Base-by-base conservation (phyloP, 106 monocot genomes). In the Allium fistulosum region DNA sequence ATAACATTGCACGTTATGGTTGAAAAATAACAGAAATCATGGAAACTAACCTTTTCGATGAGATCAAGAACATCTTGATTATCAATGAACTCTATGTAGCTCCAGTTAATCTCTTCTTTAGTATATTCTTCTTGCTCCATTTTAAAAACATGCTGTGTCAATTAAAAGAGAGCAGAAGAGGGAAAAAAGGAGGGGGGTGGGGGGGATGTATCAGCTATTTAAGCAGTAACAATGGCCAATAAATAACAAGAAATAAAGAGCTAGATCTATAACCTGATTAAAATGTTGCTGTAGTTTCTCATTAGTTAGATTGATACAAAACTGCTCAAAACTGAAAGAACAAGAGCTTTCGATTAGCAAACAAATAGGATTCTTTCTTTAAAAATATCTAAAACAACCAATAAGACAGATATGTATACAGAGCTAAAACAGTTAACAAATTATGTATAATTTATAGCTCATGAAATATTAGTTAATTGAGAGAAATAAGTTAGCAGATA, bases 1-100 rank as follows among this genome's bases (percentile, higher is more conserved):
- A 37, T 37, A 37, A 37, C 37, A 37, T 5, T 37, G 37, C 37
- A 37, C 1, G 5, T 37, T 37, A 37, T 37, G 5, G 37, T 1
- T 37, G 37, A 37, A 37, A 37, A 37, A 37, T 37, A 37, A 37
- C 37, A 37, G 37, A 37, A 37, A 37, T 5, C 37, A 37, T 4
- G 37, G 46, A n/a, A 3, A 8, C 7, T 47, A 70, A 88, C 93
- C 89, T 94, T 94, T 73, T 94, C 93, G 66, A 91, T 86, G 71
- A 95, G 77, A 69, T 95, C 95, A 59, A 95, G 83, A 49, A 95
- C 78, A 91, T 95, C 95, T 75, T 95, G 85, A 69, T 95, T 95
- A 83, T 95, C 95, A 74, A 88, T 80, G 78, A 95, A 95, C 48
- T 95, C 91, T 52, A 95, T 95, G 69, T 95, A 91, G 72, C 95